These are phyloP conservation scores for Debaryomycetaceae sp. DNA, from an alignment of 1,139 yeast species.

Conservation along the genomic window DNA sequence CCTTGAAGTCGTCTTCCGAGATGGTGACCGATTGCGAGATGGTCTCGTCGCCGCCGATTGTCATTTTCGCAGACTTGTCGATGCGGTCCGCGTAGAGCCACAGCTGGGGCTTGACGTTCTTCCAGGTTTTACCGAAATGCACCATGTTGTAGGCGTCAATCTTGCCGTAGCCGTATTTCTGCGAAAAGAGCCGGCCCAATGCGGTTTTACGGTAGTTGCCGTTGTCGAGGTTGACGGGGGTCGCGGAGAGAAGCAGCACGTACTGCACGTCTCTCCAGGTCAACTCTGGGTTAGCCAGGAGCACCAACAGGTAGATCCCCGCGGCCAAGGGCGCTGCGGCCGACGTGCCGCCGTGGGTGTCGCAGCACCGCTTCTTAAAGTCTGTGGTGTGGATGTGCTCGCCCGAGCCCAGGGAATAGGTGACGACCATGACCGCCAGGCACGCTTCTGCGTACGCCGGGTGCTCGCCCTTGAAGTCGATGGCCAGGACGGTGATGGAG, in stretches of 20 bases:
- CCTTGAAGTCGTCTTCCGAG: slow-evolving; percentile 35
- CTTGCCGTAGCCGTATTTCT: slow-evolving; percentile 87
- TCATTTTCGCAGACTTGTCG: slow-evolving; percentile 17
- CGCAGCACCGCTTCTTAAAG: slow-evolving; percentile 59
- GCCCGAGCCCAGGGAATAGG: slow-evolving; percentile 86
- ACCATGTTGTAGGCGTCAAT: slow-evolving; percentile 76
- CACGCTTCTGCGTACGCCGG: slow-evolving; percentile 90
- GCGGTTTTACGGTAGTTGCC: slow-evolving; percentile 59
- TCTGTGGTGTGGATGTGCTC: slow-evolving; percentile 92
- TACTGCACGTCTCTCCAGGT: slow-evolving; percentile 97
- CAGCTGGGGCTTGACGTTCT: slow-evolving; percentile 80
- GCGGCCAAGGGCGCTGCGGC: slow-evolving; percentile 99
- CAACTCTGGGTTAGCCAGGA: slow-evolving; percentile 72
- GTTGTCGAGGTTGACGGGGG: slow-evolving; percentile 57
- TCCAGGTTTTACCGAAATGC: slow-evolving; percentile 66
- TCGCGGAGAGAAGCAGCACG: slow-evolving; percentile 62
- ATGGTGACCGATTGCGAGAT: slow-evolving; percentile 38
- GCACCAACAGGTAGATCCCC: slow-evolving; percentile 75
- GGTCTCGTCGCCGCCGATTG: slow-evolving; percentile 10
- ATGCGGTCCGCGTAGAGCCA: slow-evolving; percentile 52
- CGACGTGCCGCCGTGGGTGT: slow-evolving; percentile 88
- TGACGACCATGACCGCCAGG: slow-evolving; percentile 92
- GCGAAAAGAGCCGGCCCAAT: slow-evolving; percentile 63
- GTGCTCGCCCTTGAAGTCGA: slow-evolving; percentile 75
- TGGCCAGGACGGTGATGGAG: slow-evolving; percentile 91